Evolutionary conservation across 768 basidiomycete genomes (phyloP).

Genomic region (Coprinellus micaceus): DNA sequence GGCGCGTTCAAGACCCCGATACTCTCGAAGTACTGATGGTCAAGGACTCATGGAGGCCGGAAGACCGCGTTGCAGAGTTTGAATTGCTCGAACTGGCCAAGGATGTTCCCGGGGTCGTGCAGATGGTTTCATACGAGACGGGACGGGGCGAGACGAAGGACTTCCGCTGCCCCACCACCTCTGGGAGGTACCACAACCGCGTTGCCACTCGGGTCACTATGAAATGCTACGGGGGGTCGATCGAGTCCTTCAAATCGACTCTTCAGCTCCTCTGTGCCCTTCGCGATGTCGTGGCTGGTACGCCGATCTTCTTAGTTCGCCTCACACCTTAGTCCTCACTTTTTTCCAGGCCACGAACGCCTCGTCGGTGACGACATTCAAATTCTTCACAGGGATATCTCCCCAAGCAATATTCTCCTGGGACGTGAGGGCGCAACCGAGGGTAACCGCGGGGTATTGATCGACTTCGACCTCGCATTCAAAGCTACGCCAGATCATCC

Average conservation of each 20-base stretch:
- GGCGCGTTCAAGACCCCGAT: neutral
- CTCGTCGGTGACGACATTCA: neutral
- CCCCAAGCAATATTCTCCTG: neutral
- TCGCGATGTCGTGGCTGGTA: neutral
- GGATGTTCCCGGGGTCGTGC: neutral
- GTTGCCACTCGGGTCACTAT: neutral
- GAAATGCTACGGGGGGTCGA: neutral
- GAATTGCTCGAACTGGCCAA: neutral
- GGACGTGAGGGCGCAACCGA: neutral
- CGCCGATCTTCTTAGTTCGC: too few species aligned
- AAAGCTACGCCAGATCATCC: too few species aligned
- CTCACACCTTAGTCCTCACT: neutral
- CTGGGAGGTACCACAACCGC: neutral
- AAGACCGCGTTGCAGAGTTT: neutral
- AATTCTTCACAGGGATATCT: neutral
- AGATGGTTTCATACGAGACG: neutral
- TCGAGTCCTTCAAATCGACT: neutral
- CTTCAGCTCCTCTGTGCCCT: neutral
- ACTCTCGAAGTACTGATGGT: neutral
- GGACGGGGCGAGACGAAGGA: neutral
- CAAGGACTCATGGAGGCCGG: neutral
- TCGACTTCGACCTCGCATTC: neutral
- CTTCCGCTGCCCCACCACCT: neutral
- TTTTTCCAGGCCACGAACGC: neutral
- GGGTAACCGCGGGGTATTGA: neutral